Base-by-base conservation (phyloP, 495 filamentous ascomycete genomes). In the Cladorrhinum samala region DNA sequence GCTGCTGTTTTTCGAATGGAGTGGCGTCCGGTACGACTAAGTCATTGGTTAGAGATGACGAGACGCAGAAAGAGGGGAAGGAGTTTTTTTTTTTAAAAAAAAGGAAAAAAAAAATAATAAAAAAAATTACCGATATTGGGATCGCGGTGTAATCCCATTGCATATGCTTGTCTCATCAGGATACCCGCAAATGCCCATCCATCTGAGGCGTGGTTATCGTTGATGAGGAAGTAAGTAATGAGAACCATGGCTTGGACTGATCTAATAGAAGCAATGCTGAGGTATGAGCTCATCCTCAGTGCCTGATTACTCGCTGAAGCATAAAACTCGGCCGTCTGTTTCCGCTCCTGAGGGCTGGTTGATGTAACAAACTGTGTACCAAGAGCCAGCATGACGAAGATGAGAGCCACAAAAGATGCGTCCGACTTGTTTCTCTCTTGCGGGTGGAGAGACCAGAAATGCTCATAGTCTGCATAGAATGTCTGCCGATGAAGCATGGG, bases 181-280 rank as follows among this genome's bases (percentile, higher is more conserved):
- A 86, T 82, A 9, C 85, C 85, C 2, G 81, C 83, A 71, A 87
- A 89, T 0, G 83, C 82, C 82, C 84, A 89, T 1, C 84, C 84
- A 57, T 88, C 85, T 1, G 82, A 83, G 6, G 83, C 83, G 52
- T 88, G 85, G 54, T 87, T 86, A 61, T 88, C 85, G 63, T 89
- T 89, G 66, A 89, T 86, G 20, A 89, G 72, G 59, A 88, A 89
- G 60, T 88, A 88, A 14, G 80, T 83, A 43, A 88, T 80, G 5
- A 88, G 62, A 0, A 88, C 81, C 85, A 89, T 88, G 13, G 85
- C 80, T 57, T 87, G 83, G 49, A 88, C 81, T 1, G 82, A 80
- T n/a, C 77, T 71, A 30, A 86, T 69, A 0, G 81, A 83, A 5
- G 83, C 81, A 23, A 77, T 78, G 54, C 82, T 86, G 3, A 88